A percentile compares a stretch with the other conserved stretches of the same genome.
Conservation (phyloP, 805 yeast genomes). For the Tanozyma kutaoensis region DNA sequence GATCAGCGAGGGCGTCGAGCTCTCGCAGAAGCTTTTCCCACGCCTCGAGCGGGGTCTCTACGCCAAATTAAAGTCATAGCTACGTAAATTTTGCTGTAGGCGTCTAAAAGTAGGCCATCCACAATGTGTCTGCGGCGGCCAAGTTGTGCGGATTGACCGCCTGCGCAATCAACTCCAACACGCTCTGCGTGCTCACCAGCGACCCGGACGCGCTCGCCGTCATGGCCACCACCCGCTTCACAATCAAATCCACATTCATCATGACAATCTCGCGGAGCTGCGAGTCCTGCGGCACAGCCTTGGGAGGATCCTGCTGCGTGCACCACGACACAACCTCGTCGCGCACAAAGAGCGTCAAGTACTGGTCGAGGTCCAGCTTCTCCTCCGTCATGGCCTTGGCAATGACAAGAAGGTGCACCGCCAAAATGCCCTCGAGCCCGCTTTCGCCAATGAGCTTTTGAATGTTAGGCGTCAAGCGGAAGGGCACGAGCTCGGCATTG, state of each 20-base stretch:
- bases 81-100: too few relatives aligned
- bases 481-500: slow-evolving; percentile 89
- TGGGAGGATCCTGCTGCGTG: slow-evolving; percentile 60
- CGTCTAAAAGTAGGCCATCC: slow-evolving; percentile 89
- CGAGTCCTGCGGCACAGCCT: slow-evolving; percentile 70
- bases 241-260: slow-evolving; percentile 74
- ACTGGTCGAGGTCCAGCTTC: slow-evolving; percentile 83
- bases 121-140: slow-evolving; percentile 81
- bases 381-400: slow-evolving; percentile 86
- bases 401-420: slow-evolving; percentile 72
- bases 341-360: slow-evolving; percentile 84
- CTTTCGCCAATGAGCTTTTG: slow-evolving; percentile 90
- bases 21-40: slow-evolving; percentile 37
- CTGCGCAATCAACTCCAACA: slow-evolving; percentile 79
- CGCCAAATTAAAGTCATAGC: too few relatives aligned
- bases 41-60: slow-evolving; percentile 34
- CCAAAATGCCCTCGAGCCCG: slow-evolving; percentile 83
- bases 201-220: slow-evolving; percentile 47
- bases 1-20: slow-evolving; percentile 65
- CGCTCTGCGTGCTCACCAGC: slow-evolving; percentile 76
- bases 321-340: slow-evolving; percentile 95
- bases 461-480: slow-evolving; percentile 90
- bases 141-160: slow-evolving; percentile 92
- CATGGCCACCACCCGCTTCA: slow-evolving; percentile 65
- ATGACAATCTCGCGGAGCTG: slow-evolving; percentile 79